A percentile compares a stretch with the other conserved stretches of the same genome.
Conservation (phyloP, 106 monocot species). For the Chionographis japonica region DNA sequence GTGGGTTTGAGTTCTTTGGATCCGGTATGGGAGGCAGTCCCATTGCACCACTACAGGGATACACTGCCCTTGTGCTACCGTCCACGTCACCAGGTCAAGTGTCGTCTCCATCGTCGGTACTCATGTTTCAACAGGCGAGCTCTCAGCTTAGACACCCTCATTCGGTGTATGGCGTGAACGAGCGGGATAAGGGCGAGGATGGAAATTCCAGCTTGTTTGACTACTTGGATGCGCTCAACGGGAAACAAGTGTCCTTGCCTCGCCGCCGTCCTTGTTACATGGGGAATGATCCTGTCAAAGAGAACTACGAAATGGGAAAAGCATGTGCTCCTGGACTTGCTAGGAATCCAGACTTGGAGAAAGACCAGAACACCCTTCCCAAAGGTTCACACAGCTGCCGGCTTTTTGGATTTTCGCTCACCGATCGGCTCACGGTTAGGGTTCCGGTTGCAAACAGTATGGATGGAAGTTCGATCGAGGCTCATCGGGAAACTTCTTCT, state of each 20-base stretch:
- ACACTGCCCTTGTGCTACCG: slow-evolving; percentile 13
- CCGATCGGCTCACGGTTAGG: slow-evolving; percentile 14
- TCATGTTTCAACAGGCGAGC: slow-evolving; percentile 58
- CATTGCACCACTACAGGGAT: slow-evolving; percentile 26
- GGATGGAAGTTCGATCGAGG: slow-evolving; percentile 6
- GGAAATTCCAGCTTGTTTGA: not conserved
- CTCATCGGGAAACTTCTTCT: slow-evolving; percentile 11
- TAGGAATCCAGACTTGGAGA: slow-evolving; percentile 4
- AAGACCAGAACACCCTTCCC: not conserved
- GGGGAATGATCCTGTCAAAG: slow-evolving; percentile 7
- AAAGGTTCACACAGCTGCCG: slow-evolving; percentile 37
- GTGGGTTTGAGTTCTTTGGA: slow-evolving; percentile 4
- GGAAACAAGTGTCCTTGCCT: slow-evolving; percentile 5
- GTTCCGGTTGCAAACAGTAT: slow-evolving; percentile 22
- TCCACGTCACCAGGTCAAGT: slow-evolving; percentile 33
- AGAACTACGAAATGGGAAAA: slow-evolving; percentile 12
- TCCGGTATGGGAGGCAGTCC: slow-evolving; percentile 6
- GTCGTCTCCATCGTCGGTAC: slow-evolving; percentile 75
- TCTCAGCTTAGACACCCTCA: slow-evolving; percentile 9
- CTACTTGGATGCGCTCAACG: slow-evolving; percentile 1
- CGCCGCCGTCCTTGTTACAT: not conserved
- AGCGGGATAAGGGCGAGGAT: slow-evolving; percentile 7
- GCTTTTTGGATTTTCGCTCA: slow-evolving; percentile 87
- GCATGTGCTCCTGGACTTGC: slow-evolving; percentile 1
- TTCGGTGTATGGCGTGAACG: slow-evolving; percentile 5